Evolutionary conservation across 202 grass and related monocot species (phyloP).

Genomic region (Hordeum pubiflorum): DNA sequence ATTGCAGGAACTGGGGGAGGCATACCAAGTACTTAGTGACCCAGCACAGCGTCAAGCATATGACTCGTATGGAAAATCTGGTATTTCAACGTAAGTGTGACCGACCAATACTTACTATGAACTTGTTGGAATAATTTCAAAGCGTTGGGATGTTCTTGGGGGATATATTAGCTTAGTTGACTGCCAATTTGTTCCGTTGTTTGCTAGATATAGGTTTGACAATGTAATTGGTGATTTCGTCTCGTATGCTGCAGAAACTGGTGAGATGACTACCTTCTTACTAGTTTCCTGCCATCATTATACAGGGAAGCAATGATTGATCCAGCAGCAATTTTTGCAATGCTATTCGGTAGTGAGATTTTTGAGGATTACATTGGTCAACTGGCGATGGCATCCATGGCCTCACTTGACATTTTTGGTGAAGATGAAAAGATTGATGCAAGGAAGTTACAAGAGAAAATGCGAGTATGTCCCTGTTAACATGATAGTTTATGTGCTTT

Average conservation of each 20-base stretch:
- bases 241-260: neutral
- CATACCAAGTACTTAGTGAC: slow-evolving; percentile 78
- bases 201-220: neutral
- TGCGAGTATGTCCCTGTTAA: slow-evolving; percentile 17
- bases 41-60: slow-evolving; percentile 49
- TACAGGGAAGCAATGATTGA: slow-evolving; percentile 71
- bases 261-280: slow-evolving; percentile 24
- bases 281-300: neutral
- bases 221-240: neutral
- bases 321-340: slow-evolving; percentile 72
- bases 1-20: slow-evolving; percentile 74
- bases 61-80: slow-evolving; percentile 59
- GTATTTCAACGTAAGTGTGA: slow-evolving; percentile 59
- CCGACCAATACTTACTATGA: neutral
- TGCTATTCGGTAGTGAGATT: slow-evolving; percentile 73
- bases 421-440: slow-evolving; percentile 48
- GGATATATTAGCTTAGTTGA: neutral
- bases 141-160: neutral
- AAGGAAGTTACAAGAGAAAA: slow-evolving; percentile 39
- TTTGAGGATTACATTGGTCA: slow-evolving; percentile 83
- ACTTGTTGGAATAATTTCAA: neutral
- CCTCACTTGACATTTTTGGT: slow-evolving; percentile 39
- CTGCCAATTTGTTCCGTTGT: neutral
- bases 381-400: slow-evolving; percentile 66
- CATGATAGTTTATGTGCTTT: slow-evolving; percentile 7